phyloP scores from a whole-genome alignment of 495 filamentous ascomycete species.

The Durotheca rogersii region DNA sequence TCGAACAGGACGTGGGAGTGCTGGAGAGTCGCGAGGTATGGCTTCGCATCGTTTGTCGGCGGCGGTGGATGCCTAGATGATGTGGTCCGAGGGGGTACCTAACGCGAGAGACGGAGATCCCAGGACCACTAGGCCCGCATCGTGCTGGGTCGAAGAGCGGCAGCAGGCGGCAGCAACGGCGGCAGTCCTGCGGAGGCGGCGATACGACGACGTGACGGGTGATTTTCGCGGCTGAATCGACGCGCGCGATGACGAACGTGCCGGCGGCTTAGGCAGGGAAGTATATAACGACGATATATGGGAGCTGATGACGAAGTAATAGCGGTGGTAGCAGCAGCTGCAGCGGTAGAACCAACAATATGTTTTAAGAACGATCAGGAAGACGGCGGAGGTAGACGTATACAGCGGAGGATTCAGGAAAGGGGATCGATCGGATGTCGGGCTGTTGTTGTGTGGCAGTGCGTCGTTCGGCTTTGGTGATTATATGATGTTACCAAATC shows the following conservation, averaged over 20 bases:
- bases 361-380: conserved; percentile 8
- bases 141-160: conserved; percentile 19
- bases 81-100: conserved; percentile 25
- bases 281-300: conserved; percentile 2
- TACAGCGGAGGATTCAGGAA: conserved; percentile 24
- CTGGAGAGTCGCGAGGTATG: conserved; percentile 23
- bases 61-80: conserved; percentile 18
- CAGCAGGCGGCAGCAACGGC: too few relatives aligned
- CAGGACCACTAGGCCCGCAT: conserved; percentile 34
- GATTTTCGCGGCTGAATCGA: conserved; percentile 19
- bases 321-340: too few relatives aligned
- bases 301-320: conserved; percentile 13
- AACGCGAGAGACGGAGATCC: conserved; percentile 28
- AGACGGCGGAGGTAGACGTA: too few relatives aligned
- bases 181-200: conserved; percentile 10
- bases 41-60: conserved; percentile 36
- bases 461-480: conserved; percentile 27
- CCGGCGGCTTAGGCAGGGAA: not conserved
- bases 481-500: conserved; percentile 29
- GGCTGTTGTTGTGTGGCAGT: conserved; percentile 27
- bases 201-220: too few relatives aligned
- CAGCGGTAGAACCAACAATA: too few relatives aligned
- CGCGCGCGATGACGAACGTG: conserved; percentile 10
- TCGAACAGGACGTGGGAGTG: conserved; percentile 18
- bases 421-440: conserved; percentile 32